Base-by-base conservation (phyloP, 176 grass and related monocot genomes). In the Aegilops sharonensis region DNA sequence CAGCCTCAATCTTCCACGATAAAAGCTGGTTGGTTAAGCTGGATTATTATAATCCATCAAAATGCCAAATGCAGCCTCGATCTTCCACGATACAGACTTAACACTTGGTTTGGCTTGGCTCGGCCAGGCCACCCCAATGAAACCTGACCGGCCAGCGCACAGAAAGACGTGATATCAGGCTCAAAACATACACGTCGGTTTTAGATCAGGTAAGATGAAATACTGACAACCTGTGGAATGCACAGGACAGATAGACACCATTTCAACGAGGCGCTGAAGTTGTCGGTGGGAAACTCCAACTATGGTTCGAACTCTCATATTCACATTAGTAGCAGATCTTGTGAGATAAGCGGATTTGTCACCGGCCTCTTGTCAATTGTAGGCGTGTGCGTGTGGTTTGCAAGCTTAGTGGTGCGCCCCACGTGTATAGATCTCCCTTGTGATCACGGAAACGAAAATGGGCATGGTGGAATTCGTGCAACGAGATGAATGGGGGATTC, bases 201-300 rank as follows among this genome's bases (percentile, higher is more conserved):
- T 64, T 54, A 84, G 52, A 79, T 72, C 56, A 72, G 29, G 64
- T n/a, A 62, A 54, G 20, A 78, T 60, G 29, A 20, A 36, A 83
- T 61, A 13, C 24, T 68, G 6, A 75, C 23, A 59, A 61, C 15
- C 12, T 79, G 12, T 42, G 27, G 37, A 56, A 72, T 42, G 54
- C 23, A 59, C 15, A 29, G 14, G 20, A 72, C 68, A 42, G 68
- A 71, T 36, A 72, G 36, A 11, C 68, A 72, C 68, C 14, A 17
- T 31, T 68, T 68, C 64, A 10, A 30, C 5, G 17, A 66, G 27
- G 5, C 0, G 64, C 27, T 31, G 2, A 66, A 31, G 27, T 66
- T 32, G 64, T 66, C 27, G 27, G 12, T 2, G 25, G 27, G 1
- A 15, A 66, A 66, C 27, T 66, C 27, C 27, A 66, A 27, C 64